These are phyloP conservation scores for Citrus inodora DNA, from an alignment of 345 rosid genomes.

Conservation along the genomic window DNA sequence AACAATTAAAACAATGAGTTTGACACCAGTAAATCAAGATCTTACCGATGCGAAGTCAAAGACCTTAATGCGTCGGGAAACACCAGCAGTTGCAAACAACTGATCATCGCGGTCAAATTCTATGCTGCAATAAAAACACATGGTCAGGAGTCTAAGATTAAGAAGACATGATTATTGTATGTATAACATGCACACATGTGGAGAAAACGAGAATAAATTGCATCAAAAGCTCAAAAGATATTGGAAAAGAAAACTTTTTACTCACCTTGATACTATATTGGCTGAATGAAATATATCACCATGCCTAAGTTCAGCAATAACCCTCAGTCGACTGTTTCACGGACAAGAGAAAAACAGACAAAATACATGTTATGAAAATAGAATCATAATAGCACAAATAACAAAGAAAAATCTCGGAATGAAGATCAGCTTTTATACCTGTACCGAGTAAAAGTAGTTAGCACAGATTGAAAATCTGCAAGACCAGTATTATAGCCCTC, in stretches of 20 bases:
- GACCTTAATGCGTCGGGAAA: conserved; percentile 89
- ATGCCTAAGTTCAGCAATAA: conserved; percentile 91
- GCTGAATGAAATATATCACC: conserved; percentile 97
- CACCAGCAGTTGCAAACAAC: conserved; percentile 97
- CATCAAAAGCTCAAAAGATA: not conserved
- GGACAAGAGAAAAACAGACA: conserved; percentile 16
- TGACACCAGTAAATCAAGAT: conserved; percentile 8
- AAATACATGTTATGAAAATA: not conserved
- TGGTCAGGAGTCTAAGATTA: conserved; percentile 4
- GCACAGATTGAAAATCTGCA: conserved; percentile 83
- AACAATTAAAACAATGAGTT: not conserved
- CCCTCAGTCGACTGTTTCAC: conserved; percentile 78
- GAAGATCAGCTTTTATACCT: conserved; percentile 45
- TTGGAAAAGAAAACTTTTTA: not conserved
- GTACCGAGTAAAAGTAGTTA: conserved; percentile 80
- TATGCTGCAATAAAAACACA: conserved; percentile 59
- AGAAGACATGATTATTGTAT: conserved; percentile 4
- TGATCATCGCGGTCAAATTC: conserved; percentile 99
- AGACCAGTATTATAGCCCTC: conserved; percentile 89
- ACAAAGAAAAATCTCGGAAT: not conserved
- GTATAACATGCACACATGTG: not conserved
- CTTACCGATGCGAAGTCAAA: conserved; percentile 91
- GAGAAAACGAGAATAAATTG: not conserved
- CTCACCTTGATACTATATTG: conserved; percentile 93
- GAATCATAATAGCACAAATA: conserved; percentile 5